Evolutionary conservation across 1,284 basidiomycete genomes (phyloP).

Genomic region (Pulchroboletus neoregius): DNA sequence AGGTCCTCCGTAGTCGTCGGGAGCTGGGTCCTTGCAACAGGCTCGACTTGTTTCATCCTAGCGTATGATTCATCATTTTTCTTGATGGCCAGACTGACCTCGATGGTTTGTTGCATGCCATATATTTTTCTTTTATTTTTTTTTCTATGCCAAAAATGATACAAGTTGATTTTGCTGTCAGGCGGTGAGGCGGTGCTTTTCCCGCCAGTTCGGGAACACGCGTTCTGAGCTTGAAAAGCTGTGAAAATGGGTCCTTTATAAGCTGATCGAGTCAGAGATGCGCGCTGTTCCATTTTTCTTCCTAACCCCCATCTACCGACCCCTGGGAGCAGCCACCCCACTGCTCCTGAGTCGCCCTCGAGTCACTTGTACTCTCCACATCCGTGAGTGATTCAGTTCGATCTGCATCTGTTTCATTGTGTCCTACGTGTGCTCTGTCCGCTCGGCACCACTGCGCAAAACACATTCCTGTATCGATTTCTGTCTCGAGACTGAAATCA

Average conservation of each 20-base stretch:
- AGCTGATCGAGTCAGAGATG: constrained; percentile 37
- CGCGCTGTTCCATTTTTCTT: constrained; percentile 13
- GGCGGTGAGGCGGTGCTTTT: constrained; percentile 20
- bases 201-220: constrained; percentile 22
- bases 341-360: constrained; percentile 22
- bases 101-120: neutral
- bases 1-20: constrained; percentile 21
- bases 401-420: constrained; percentile 28
- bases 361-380: constrained; percentile 25
- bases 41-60: neutral
- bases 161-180: neutral
- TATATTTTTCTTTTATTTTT: neutral
- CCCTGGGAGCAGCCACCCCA: constrained; percentile 23
- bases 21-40: neutral
- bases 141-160: neutral
- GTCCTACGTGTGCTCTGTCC: constrained; percentile 31
- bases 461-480: constrained; percentile 20
- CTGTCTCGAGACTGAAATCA: constrained; percentile 31
- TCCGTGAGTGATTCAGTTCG: constrained; percentile 31
- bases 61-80: neutral
- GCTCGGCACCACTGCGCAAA: constrained; percentile 21
- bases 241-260: constrained; percentile 37
- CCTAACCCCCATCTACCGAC: constrained; percentile 21
- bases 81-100: neutral
- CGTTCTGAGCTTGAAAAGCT: constrained; percentile 45